Evolutionary conservation across 2,329 filamentous ascomycete genomes (phyloP).

Genomic region (Fusarium torulosum): DNA sequence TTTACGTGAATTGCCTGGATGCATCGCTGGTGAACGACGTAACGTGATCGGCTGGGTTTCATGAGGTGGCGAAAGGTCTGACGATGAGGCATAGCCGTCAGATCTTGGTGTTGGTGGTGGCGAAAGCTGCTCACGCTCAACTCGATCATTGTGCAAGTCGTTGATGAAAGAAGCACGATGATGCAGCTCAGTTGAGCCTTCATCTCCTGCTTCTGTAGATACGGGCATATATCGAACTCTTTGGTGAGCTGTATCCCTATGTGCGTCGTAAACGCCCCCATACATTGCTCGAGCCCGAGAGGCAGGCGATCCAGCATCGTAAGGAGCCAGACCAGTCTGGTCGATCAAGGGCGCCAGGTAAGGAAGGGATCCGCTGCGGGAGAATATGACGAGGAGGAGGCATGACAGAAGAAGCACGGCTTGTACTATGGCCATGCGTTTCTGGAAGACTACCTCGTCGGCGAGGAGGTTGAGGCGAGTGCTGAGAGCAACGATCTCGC

Average conservation of each 20-base stretch:
- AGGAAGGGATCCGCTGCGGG: conserved; percentile 61
- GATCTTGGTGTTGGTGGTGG: conserved; percentile 45
- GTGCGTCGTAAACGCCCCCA: conserved; percentile 20
- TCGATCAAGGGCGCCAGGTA: conserved; percentile 51
- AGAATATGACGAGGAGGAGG: conserved; percentile 88
- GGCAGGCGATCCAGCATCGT: conserved; percentile 36
- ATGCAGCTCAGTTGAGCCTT: background rate
- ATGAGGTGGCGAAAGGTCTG: conserved; percentile 21
- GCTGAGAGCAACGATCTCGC: conserved; percentile 85
- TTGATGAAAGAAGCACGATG: conserved; percentile 19
- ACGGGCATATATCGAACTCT: conserved; percentile 24
- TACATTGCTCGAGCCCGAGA: conserved; percentile 38
- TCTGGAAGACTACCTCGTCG: conserved; percentile 90
- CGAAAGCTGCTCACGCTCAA: conserved; percentile 46
- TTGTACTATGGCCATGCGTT: conserved; percentile 94
- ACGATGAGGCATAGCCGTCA: conserved; percentile 26
- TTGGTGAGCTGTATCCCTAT: conserved; percentile 8
- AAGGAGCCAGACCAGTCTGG: conserved; percentile 42
- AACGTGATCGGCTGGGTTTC: conserved; percentile 26
- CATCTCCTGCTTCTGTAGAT: conserved; percentile 1
- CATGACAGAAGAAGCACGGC: conserved; percentile 88
- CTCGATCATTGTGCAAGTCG: conserved; percentile 20
- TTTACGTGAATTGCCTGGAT: conserved; percentile 53
- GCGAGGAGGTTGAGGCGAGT: conserved; percentile 86
- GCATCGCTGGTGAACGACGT: conserved; percentile 38